Conservation (phyloP, 2,329 filamentous ascomycete genomes). For the Exophiala alcalophila region DNA sequence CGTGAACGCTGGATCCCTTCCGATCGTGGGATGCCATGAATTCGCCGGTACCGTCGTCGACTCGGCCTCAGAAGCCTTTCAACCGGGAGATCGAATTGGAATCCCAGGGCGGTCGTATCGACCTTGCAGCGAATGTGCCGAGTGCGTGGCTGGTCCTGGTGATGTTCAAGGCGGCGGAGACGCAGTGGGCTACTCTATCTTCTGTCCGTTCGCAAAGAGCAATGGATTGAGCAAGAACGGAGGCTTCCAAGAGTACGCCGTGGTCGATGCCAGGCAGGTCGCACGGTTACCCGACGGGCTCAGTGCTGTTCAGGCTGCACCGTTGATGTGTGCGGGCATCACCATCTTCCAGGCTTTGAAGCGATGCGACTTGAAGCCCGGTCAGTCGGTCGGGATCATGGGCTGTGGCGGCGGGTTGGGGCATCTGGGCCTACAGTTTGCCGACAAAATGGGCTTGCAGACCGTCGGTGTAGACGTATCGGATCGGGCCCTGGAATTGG, state of each 20-base stretch:
- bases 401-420: constrained; percentile 70
- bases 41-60: constrained; percentile 46
- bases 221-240: constrained; percentile 35
- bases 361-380: constrained; percentile 20
- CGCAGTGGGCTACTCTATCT: constrained; percentile 32
- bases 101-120: constrained; percentile 17
- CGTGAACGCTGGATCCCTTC: constrained; percentile 39
- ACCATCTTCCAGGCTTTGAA: constrained; percentile 23
- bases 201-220: constrained; percentile 47
- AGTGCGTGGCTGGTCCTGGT: constrained; percentile 14
- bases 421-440: constrained; percentile 74
- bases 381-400: constrained; percentile 61
- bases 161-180: constrained; percentile 14
- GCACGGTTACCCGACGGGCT: constrained; percentile 29
- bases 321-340: constrained; percentile 26
- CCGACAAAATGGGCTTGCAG: constrained; percentile 70
- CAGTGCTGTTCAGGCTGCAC: constrained; percentile 15
- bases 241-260: constrained; percentile 30
- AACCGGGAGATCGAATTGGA: constrained; percentile 12
- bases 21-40: constrained; percentile 47
- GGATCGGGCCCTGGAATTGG: constrained; percentile 65
- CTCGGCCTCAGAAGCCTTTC: neutral
- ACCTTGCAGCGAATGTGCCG: constrained; percentile 14
- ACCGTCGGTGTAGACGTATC: constrained; percentile 55
- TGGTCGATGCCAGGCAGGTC: constrained; percentile 30